Conservation (phyloP, 129 eudicot species). For the Chrysanthemum lavandulifolium region DNA sequence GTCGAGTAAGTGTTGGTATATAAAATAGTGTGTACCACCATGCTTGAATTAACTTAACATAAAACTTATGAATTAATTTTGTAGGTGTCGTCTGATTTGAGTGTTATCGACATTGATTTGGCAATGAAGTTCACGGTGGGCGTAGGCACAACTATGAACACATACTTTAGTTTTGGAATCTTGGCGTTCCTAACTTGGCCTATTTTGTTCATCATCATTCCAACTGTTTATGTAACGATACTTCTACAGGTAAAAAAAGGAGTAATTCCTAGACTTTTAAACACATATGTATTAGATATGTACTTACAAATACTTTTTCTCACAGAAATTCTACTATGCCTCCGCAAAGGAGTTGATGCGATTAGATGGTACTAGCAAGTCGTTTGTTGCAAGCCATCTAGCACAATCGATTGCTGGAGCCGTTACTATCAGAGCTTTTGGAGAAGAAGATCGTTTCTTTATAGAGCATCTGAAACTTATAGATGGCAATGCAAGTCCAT, state of each 20-base stretch:
- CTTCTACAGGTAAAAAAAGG: conserved; percentile 53
- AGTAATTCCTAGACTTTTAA: background rate
- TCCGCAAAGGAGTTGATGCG: conserved; percentile 81
- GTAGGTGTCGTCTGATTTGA: conserved; percentile 74
- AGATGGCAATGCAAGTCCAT: conserved; percentile 57
- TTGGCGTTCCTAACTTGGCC: conserved; percentile 65
- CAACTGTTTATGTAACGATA: conserved; percentile 41
- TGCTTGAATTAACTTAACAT: background rate
- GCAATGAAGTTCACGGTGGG: conserved; percentile 36
- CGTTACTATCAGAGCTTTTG: conserved; percentile 71
- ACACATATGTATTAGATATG: background rate
- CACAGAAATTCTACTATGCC: conserved; percentile 55
- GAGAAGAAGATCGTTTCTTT: conserved; percentile 60
- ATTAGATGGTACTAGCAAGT: conserved; percentile 76
- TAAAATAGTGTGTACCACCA: background rate
- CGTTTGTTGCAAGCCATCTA: conserved; percentile 63
- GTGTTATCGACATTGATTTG: conserved; percentile 61
- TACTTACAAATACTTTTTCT: background rate
- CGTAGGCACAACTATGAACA: conserved; percentile 43
- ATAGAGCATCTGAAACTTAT: conserved; percentile 49
- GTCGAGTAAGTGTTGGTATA: conserved; percentile 53
- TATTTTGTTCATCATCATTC: conserved; percentile 47
- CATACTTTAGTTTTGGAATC: conserved; percentile 45
- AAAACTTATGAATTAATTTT: conserved; percentile 13
- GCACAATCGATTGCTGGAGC: conserved; percentile 74